A percentile compares a stretch with the other conserved stretches of the same genome.
phyloP scores from a whole-genome alignment of 257 asterid species.

The Solanum medicagineum region DNA sequence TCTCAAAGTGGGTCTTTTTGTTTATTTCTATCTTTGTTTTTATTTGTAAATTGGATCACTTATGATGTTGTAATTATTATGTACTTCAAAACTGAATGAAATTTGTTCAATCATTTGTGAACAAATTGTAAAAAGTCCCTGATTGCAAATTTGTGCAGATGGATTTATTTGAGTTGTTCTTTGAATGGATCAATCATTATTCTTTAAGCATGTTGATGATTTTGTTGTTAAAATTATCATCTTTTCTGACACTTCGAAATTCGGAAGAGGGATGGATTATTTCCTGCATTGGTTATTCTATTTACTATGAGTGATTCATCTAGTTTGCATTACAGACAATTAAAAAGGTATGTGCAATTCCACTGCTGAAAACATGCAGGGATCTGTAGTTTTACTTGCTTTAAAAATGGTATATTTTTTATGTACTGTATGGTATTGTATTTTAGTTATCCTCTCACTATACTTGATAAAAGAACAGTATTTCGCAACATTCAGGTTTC shows the following conservation, averaged over 20 bases:
- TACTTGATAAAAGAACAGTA: background rate
- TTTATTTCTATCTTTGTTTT: background rate
- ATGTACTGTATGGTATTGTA: background rate
- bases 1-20: background rate
- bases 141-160: background rate
- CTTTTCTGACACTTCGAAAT: background rate
- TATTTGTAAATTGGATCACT: too few relatives aligned
- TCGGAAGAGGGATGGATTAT: background rate
- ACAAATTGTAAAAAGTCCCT: background rate
- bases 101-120: background rate
- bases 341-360: background rate
- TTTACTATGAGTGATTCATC: background rate
- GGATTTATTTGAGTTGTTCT: background rate
- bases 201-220: background rate
- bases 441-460: background rate
- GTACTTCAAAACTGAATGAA: background rate
- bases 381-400: background rate
- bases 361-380: background rate
- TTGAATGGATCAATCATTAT: background rate
- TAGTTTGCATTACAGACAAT: background rate
- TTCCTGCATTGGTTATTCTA: background rate
- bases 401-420: background rate
- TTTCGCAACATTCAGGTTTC: background rate
- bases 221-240: background rate
- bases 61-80: background rate